phyloP scores from a whole-genome alignment of 2,329 filamentous ascomycete species.

The Scolecobasidium constrictum region DNA sequence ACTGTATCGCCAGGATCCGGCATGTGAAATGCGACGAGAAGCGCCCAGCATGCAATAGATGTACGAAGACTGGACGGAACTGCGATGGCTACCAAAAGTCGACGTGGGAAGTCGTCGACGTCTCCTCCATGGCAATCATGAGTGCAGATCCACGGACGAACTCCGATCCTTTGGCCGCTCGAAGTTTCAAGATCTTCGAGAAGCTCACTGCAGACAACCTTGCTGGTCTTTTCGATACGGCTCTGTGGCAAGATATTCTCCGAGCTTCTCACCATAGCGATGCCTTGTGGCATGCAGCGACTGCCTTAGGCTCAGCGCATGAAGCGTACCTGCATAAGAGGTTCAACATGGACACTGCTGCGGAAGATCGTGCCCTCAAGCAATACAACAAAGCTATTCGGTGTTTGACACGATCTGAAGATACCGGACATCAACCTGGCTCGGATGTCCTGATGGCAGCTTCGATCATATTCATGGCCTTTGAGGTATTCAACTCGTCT shows the following conservation, averaged over 20 bases:
- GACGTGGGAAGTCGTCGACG: background rate
- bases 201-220: background rate
- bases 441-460: background rate
- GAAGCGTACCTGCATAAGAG: background rate
- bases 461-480: background rate
- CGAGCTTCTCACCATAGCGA: background rate
- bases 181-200: conserved; percentile 1
- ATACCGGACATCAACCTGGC: background rate
- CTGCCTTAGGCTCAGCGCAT: background rate
- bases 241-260: background rate
- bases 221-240: background rate
- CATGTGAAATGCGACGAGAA: conserved; percentile 1
- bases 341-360: background rate
- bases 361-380: background rate
- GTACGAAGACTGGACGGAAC: background rate
- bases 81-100: background rate
- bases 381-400: conserved; percentile 3
- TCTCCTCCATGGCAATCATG: background rate
- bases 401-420: background rate
- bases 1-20: background rate
- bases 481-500: background rate
- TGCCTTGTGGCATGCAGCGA: background rate
- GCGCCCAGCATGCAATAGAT: background rate
- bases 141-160: background rate
- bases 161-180: background rate